phyloP scores from a whole-genome alignment of 2,329 filamentous ascomycete species.

The Phoma sp. region DNA sequence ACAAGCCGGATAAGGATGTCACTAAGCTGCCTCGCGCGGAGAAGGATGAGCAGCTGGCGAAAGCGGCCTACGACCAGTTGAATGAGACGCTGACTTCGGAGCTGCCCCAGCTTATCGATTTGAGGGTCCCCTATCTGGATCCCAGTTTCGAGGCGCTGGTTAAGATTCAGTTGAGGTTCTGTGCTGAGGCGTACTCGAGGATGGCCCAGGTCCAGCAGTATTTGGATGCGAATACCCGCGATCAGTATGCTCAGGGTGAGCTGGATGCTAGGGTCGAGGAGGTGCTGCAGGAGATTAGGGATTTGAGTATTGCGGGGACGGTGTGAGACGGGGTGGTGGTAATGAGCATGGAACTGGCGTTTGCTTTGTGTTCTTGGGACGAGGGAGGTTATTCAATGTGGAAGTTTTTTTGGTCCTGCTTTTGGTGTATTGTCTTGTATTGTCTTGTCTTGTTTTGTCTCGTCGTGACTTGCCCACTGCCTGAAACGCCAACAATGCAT shows the following conservation, averaged over 20 bases:
- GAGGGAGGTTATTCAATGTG: too few species aligned
- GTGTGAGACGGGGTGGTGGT: constrained; percentile 46
- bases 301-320: constrained; percentile 88
- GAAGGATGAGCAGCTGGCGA: constrained; percentile 94
- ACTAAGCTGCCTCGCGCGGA: constrained; percentile 95
- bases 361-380: background rate
- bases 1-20: constrained; percentile 98
- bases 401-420: background rate
- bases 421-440: background rate
- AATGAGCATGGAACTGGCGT: constrained; percentile 7
- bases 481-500: background rate
- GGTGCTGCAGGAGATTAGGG: constrained; percentile 94
- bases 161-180: constrained; percentile 98
- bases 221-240: constrained; percentile 90
- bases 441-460: background rate
- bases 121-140: constrained; percentile 95
- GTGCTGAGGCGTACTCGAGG: constrained; percentile 92
- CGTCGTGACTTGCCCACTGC: too few species aligned
- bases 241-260: constrained; percentile 93
- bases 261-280: constrained; percentile 92
- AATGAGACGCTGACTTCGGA: constrained; percentile 96
- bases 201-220: constrained; percentile 99
- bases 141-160: constrained; percentile 97
- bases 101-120: constrained; percentile 92
- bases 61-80: constrained; percentile 90